These are phyloP conservation scores for Amborella trichopoda DNA, from an alignment of 164 flowering plant genomes.

Conservation along the genomic window DNA sequence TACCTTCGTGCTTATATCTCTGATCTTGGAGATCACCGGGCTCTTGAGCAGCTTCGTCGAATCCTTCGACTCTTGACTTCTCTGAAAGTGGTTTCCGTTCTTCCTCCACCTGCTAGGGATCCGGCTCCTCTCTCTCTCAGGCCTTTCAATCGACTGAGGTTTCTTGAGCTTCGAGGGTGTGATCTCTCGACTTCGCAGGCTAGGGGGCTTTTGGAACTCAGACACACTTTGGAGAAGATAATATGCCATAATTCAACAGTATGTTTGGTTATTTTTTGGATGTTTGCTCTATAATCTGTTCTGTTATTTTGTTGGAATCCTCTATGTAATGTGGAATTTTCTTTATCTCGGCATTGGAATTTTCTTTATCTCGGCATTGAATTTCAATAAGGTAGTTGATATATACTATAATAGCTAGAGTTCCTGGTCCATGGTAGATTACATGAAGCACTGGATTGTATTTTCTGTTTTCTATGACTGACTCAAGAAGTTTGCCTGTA, in stretches of 20 bases:
- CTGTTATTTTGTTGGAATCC: too few relatives aligned
- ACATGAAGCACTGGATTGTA: too few relatives aligned
- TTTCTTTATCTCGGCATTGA: too few relatives aligned
- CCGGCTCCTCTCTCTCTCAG: slow-evolving; percentile 66
- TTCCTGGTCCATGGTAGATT: too few relatives aligned
- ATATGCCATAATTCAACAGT: slow-evolving; percentile 90
- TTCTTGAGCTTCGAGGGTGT: slow-evolving; percentile 83
- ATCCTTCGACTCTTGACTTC: slow-evolving; percentile 65
- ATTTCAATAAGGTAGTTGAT: too few relatives aligned
- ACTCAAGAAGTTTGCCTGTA: too few relatives aligned
- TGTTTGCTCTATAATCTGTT: too few relatives aligned
- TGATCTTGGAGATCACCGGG: slow-evolving; percentile 93
- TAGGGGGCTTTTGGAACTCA: slow-evolving; percentile 61
- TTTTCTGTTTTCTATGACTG: too few relatives aligned
- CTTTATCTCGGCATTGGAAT: too few relatives aligned
- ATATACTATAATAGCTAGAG: too few relatives aligned
- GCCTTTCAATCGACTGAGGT: slow-evolving; percentile 62
- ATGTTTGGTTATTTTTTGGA: too few relatives aligned
- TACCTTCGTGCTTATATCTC: slow-evolving; percentile 94
- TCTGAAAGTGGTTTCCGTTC: slow-evolving; percentile 65
- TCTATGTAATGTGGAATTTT: too few relatives aligned
- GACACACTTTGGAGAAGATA: slow-evolving; percentile 83
- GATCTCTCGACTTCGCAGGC: slow-evolving; percentile 88
- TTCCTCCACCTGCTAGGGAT: slow-evolving; percentile 47
- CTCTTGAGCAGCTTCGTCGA: slow-evolving; percentile 80